These are phyloP conservation scores for Spizellomyces punctatus DNA, from an alignment of 192 early-diverging fungal genomes.

Conservation along the genomic window DNA sequence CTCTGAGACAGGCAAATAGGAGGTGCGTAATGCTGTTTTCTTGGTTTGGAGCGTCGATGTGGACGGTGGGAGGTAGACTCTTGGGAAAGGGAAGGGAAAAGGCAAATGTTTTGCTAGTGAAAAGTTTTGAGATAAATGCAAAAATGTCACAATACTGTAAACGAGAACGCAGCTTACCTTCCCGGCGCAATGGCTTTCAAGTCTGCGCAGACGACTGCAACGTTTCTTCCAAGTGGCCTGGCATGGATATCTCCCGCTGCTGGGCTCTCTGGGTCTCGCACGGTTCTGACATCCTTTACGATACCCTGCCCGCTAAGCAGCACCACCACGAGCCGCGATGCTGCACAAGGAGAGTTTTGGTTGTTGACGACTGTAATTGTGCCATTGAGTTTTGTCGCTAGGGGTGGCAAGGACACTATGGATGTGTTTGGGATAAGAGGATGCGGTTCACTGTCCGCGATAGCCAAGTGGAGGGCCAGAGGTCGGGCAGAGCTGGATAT, in stretches of 20 bases:
- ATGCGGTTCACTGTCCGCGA: background rate
- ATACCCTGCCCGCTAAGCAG: conserved; percentile 1
- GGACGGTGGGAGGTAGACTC: background rate
- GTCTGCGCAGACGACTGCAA: conserved; percentile 17
- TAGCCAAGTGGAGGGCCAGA: too few relatives aligned
- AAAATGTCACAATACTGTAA: background rate
- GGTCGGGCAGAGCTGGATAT: too few relatives aligned
- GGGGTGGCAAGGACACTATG: conserved; percentile 9
- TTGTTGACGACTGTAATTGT: conserved; percentile 9
- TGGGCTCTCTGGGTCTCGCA: conserved; percentile 2
- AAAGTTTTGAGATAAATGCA: background rate
- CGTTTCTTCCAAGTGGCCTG: conserved; percentile 26
- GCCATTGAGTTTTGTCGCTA: background rate
- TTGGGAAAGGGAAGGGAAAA: background rate
- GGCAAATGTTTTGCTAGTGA: background rate
- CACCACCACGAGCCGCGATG: background rate
- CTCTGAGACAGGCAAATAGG: background rate
- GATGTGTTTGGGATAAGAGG: background rate
- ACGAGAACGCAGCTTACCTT: conserved; percentile 1
- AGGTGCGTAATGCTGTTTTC: background rate
- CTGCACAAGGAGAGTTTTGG: background rate
- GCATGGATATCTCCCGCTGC: conserved; percentile 1
- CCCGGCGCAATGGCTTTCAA: background rate
- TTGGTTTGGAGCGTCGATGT: background rate
- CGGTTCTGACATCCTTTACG: background rate